Evolutionary conservation across 192 early-diverging fungal species (phyloP).

Genomic region (Lobosporangium transversale): DNA sequence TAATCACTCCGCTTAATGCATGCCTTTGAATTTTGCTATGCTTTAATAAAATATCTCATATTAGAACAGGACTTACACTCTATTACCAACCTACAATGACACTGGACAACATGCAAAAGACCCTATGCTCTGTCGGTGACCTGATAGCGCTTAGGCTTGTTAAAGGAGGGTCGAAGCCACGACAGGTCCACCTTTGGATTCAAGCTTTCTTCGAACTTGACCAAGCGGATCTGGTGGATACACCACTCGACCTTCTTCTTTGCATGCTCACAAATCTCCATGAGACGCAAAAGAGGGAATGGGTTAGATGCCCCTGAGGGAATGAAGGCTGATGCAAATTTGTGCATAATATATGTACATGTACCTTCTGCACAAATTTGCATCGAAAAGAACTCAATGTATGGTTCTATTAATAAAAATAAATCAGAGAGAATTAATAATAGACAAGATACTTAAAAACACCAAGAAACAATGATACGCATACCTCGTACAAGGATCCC

Average conservation of each 20-base stretch:
- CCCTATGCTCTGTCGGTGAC: neutral
- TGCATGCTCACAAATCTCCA: slow-evolving; percentile 18
- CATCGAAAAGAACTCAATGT: slow-evolving; percentile 30
- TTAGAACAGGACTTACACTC: neutral
- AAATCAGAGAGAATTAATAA: slow-evolving; percentile 1
- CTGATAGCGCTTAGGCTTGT: slow-evolving; percentile 3
- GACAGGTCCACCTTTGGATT: slow-evolving; percentile 21
- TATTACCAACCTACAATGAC: neutral
- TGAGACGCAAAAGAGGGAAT: slow-evolving; percentile 21
- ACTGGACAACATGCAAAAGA: neutral
- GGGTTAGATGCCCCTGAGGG: slow-evolving; percentile 19
- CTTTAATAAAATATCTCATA: slow-evolving; percentile 1
- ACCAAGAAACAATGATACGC: slow-evolving; percentile 3
- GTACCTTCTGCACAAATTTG: slow-evolving; percentile 23
- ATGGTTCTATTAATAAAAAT: slow-evolving; percentile 20
- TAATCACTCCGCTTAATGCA: neutral
- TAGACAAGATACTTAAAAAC: neutral
- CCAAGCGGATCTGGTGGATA: slow-evolving; percentile 1
- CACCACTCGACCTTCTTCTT: slow-evolving; percentile 9
- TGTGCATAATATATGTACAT: slow-evolving; percentile 24
- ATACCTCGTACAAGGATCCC: slow-evolving; percentile 16
- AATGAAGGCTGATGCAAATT: slow-evolving; percentile 21
- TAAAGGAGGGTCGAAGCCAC: slow-evolving; percentile 10
- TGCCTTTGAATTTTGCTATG: neutral
- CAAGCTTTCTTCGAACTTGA: slow-evolving; percentile 15